Evolutionary conservation across 2,329 filamentous ascomycete species (phyloP).

Genomic region (Sporothrix mexicana): DNA sequence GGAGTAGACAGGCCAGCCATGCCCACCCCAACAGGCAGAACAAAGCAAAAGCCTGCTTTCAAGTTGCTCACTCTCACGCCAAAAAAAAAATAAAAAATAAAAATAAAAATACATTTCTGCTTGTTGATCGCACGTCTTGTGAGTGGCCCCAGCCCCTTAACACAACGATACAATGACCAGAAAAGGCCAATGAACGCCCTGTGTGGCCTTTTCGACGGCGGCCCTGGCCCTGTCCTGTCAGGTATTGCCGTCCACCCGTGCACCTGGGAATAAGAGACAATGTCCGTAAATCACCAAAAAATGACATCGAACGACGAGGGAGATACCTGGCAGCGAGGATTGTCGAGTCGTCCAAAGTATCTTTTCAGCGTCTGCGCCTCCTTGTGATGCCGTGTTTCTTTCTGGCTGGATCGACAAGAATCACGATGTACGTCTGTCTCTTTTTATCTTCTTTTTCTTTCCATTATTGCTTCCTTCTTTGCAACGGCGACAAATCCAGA

Average conservation of each 20-base stretch:
- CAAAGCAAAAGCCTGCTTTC: conserved; percentile 12
- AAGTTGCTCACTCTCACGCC: not conserved
- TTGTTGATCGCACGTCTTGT: not conserved
- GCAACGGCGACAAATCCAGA: not conserved
- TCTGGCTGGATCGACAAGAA: not conserved
- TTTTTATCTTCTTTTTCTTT: not conserved
- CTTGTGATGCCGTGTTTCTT: not conserved
- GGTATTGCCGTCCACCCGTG: conserved; percentile 9
- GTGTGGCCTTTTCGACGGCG: not conserved
- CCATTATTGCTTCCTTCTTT: not conserved
- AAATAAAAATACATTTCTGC: no score
- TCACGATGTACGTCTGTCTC: not conserved
- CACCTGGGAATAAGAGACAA: not conserved
- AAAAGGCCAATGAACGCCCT: conserved; percentile 8
- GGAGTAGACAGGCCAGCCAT: conserved; percentile 8
- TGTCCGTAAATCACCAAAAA: not conserved
- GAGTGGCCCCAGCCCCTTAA: conserved; percentile 18
- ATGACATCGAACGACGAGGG: not conserved
- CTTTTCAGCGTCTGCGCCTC: conserved; percentile 9
- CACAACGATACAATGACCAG: conserved; percentile 9
- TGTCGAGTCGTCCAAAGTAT: not conserved
- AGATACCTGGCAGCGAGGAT: not conserved
- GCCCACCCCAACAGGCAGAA: conserved; percentile 1
- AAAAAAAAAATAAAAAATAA: no score
- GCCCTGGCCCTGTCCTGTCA: conserved; percentile 17